Conservation (phyloP, 257 asterid genomes). For the Gentiana macrophylla region DNA sequence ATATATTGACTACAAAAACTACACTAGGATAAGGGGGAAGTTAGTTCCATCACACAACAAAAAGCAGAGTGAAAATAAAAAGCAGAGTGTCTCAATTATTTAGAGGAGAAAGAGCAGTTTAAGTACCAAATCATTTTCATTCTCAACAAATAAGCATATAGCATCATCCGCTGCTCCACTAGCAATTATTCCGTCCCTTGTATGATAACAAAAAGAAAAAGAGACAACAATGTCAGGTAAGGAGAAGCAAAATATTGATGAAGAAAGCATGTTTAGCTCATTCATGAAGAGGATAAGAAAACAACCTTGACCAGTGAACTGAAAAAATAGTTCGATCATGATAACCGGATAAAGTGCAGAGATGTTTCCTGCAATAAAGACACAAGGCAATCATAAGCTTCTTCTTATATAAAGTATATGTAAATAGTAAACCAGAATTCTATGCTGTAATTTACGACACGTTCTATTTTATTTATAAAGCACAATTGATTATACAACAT, state of each 20-base stretch:
- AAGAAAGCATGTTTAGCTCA: neutral
- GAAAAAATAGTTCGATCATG: conserved; percentile 90
- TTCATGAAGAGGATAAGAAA: neutral
- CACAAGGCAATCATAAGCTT: conserved; percentile 1
- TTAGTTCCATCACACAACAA: neutral
- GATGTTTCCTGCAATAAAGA: conserved; percentile 57
- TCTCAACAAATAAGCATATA: conserved; percentile 72
- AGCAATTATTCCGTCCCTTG: conserved; percentile 75
- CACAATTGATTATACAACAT: neutral
- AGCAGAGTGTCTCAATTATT: conserved; percentile 2
- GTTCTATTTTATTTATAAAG: neutral
- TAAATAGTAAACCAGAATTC: no score
- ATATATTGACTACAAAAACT: no score
- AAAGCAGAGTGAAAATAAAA: neutral
- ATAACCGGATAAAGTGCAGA: conserved; percentile 79
- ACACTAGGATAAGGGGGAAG: no score
- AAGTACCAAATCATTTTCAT: conserved; percentile 48
- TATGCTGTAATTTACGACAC: neutral
- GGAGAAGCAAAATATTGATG: conserved; percentile 1
- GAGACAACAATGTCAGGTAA: neutral
- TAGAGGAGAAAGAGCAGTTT: conserved; percentile 1
- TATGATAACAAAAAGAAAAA: conserved; percentile 12
- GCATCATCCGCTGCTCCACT: conserved; percentile 94
- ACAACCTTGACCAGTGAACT: conserved; percentile 88
- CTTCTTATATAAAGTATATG: no score